Conservation (phyloP, 176 grass and related monocot genomes). For the Oryza coarctata region DNA sequence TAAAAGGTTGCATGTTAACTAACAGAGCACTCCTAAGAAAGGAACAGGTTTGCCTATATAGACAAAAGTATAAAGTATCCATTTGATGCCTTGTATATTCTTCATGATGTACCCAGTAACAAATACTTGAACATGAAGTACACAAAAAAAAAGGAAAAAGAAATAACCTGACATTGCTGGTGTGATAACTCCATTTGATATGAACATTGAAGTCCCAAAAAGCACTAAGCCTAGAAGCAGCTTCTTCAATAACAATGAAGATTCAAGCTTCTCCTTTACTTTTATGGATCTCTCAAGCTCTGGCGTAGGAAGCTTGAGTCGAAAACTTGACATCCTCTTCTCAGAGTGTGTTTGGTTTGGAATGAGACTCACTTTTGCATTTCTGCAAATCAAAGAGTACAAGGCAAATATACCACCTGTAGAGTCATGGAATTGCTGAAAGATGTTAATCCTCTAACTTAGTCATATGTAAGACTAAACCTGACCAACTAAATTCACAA, state of each 20-base stretch:
- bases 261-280: conserved; percentile 87
- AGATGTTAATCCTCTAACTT: conserved; percentile 40
- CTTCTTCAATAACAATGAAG: conserved; percentile 69
- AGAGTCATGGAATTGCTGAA: conserved; percentile 33
- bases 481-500: conserved; percentile 53
- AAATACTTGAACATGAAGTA: conserved; percentile 11
- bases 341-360: conserved; percentile 81
- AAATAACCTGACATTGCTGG: conserved; percentile 95
- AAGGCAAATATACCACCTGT: conserved; percentile 96
- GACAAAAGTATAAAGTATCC: neutral
- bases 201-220: conserved; percentile 94
- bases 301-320: conserved; percentile 65
- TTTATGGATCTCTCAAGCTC: conserved; percentile 85
- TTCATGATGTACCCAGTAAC: neutral
- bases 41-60: neutral
- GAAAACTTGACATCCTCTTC: conserved; percentile 74
- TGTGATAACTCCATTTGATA: conserved; percentile 93
- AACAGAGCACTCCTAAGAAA: neutral
- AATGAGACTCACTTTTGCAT: conserved; percentile 83
- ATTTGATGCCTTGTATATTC: neutral
- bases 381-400: conserved; percentile 93
- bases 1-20: conserved; percentile 20
- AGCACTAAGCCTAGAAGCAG: conserved; percentile 73
- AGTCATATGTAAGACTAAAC: neutral
- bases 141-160: neutral